Evolutionary conservation across 768 basidiomycete genomes (phyloP).

Genomic region (Omphalotus guepiniiformis): DNA sequence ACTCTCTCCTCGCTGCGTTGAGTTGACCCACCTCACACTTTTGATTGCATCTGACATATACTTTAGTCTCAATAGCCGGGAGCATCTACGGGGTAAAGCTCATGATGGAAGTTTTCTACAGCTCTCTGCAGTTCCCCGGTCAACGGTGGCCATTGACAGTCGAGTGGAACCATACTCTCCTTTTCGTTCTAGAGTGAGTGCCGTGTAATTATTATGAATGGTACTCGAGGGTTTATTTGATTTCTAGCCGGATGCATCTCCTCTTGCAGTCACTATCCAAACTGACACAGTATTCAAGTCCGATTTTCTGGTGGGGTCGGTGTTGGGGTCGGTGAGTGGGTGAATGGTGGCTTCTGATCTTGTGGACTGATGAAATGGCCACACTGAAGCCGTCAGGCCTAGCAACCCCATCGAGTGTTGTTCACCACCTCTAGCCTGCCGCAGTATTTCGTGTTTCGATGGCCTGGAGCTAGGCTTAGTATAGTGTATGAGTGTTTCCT

Average conservation of each 20-base stretch:
- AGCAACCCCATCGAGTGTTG: no score
- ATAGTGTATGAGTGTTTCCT: no score
- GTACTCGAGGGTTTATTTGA: neutral
- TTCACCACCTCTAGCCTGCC: no score
- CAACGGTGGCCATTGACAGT: constrained; percentile 1
- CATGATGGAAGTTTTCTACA: constrained; percentile 32
- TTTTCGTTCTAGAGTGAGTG: neutral
- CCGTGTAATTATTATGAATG: neutral
- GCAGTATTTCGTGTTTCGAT: no score
- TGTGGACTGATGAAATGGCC: no score
- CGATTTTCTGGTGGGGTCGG: constrained; percentile 18
- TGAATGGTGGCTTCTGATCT: no score
- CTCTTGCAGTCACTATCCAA: constrained; percentile 27
- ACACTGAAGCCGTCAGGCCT: no score
- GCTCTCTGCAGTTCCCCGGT: constrained; percentile 26
- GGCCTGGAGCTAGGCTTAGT: no score
- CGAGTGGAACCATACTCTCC: neutral
- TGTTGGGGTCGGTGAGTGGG: neutral
- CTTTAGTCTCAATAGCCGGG: constrained; percentile 42
- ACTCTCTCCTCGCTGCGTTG: constrained; percentile 49
- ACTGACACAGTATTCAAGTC: constrained; percentile 29
- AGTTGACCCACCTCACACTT: constrained; percentile 15
- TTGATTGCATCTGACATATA: constrained; percentile 1
- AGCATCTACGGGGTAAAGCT: constrained; percentile 39
- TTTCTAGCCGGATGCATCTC: neutral